A percentile compares a stretch with the other conserved stretches of the same genome.
Evolutionary conservation across 2,329 filamentous ascomycete genomes (phyloP).

Genomic region (Curvularia eragrostidis): DNA sequence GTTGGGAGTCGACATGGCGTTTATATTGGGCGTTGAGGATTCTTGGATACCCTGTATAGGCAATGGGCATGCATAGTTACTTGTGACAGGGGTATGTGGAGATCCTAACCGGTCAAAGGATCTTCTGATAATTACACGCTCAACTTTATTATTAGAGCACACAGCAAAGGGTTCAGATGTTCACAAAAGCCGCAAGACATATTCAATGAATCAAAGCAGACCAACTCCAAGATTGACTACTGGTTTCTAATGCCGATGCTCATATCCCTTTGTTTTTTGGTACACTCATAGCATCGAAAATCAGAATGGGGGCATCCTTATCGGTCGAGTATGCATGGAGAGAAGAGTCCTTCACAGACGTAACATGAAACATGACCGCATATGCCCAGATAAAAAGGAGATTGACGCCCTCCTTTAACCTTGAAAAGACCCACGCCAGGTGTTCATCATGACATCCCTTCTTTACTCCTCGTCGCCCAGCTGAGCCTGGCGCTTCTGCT

Average conservation of each 20-base stretch:
- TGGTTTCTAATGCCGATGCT: constrained; percentile 45
- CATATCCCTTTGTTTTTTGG: constrained; percentile 43
- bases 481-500: constrained; percentile 88
- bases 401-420: constrained; percentile 49
- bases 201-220: constrained; percentile 22
- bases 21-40: constrained; percentile 16
- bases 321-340: constrained; percentile 47
- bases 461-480: constrained; percentile 68
- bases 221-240: constrained; percentile 42
- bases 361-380: constrained; percentile 55
- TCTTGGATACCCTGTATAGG: constrained; percentile 23
- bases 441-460: constrained; percentile 47
- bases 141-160: not conserved
- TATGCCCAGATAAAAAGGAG: constrained; percentile 52
- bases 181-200: constrained; percentile 5
- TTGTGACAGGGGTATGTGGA: not conserved
- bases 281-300: constrained; percentile 47
- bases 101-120: not conserved
- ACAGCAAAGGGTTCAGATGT: not conserved
- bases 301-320: constrained; percentile 42
- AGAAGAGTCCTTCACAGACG: constrained; percentile 51
- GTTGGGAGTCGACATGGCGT: constrained; percentile 6
- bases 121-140: not conserved
- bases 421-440: constrained; percentile 53
- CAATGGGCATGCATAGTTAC: constrained; percentile 3